phyloP scores from a whole-genome alignment of 495 filamentous ascomycete genomes.

The Cercophora sp. region DNA sequence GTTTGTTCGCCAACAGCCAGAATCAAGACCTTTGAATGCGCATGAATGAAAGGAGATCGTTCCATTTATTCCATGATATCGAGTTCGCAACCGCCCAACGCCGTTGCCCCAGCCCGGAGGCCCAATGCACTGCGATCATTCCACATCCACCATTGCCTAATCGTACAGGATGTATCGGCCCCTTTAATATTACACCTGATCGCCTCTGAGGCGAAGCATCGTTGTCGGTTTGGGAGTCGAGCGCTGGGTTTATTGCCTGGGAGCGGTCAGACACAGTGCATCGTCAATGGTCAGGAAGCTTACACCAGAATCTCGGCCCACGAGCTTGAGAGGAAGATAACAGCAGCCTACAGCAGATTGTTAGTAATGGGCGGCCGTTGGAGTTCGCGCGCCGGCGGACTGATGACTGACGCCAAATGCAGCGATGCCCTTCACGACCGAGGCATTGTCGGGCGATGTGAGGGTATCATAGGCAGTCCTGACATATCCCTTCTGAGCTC shows the following conservation, averaged over 20 bases:
- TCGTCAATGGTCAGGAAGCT: neutral
- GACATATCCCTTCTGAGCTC: constrained; percentile 37
- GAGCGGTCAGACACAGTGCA: neutral
- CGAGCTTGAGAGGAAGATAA: constrained; percentile 69
- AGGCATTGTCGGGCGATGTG: constrained; percentile 68
- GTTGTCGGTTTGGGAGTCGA: neutral
- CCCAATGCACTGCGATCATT: neutral
- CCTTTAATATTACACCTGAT: neutral
- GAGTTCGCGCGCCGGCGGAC: neutral
- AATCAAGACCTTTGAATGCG: too few relatives aligned
- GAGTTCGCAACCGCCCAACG: constrained; percentile 21
- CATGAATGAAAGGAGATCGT: too few relatives aligned
- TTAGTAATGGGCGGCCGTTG: constrained; percentile 9
- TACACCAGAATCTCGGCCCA: constrained; percentile 54
- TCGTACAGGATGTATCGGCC: constrained; percentile 15
- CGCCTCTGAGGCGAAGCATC: neutral
- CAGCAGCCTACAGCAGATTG: constrained; percentile 51
- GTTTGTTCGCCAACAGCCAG: too few relatives aligned
- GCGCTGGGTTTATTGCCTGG: constrained; percentile 8
- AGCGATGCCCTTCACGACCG: constrained; percentile 67
- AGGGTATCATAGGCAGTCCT: constrained; percentile 56
- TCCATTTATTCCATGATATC: constrained; percentile 6
- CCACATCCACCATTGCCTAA: constrained; percentile 13
- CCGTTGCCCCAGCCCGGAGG: constrained; percentile 15
- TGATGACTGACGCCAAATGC: constrained; percentile 65